Base-by-base conservation (phyloP, 148 eudicot species). In the Tetragonia tetragonoides region DNA sequence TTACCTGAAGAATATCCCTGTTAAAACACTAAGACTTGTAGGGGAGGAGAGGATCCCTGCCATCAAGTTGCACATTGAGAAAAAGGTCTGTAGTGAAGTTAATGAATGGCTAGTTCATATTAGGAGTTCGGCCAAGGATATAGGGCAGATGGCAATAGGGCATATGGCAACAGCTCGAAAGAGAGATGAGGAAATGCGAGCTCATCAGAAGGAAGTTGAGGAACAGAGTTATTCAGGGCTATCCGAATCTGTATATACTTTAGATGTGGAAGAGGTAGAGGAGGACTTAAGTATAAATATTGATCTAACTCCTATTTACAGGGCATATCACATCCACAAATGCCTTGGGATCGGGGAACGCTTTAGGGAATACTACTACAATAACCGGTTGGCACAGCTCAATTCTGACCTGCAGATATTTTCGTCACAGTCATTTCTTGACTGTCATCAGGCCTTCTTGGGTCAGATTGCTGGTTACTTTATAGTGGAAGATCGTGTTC, bases 41-140 rank as follows among this genome's bases (percentile, higher is more conserved):
- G 81, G 91, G 14, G 96, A 87, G 85, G 83, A 83, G 82, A 89
- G 79, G 80, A 86, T 93, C 77, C 99, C 97, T 11, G 75, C 89
- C 12, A 85, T 93, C 66, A 91, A 91, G 80, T 75, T 80, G 39
- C 90, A 93, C 72, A 90, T 95, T 68, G 91, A 91, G 85, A 95
- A 90, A 81, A 95, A 86, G 78, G 92, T 91, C 18, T 84, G 86
- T 73, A 80, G 81, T 81, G 86, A 91, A 84, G 96, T 93, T 66
- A 93, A 95, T 84, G 94, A 92, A 84, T 95, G 97, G 97, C 83
- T 93, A 74, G 97, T 93, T 88, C 87, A 91, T 73, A 87, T 93
- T 68, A 83, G 97, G 79, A 87, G 87, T 76, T 84, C 74, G 28
- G 87, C 94, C 23, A 91, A 90, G 86, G 90, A 90, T 83, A 95